These are phyloP conservation scores for Hymenotorrendiella dingleyae DNA, from an alignment of 2,329 filamentous ascomycete species.

Conservation along the genomic window DNA sequence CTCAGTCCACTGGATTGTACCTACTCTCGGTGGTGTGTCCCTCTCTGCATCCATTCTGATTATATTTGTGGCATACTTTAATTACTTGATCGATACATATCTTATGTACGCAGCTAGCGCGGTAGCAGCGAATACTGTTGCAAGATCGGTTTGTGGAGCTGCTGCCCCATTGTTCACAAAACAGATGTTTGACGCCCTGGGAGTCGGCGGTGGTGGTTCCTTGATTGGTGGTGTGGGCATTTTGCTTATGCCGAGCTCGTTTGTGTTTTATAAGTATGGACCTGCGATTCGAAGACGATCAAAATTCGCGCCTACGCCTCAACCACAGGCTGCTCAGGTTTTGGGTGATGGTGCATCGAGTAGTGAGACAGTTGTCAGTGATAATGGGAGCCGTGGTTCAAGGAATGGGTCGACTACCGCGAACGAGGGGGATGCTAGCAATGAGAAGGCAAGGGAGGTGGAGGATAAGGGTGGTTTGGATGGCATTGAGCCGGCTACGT, in stretches of 20 bases:
- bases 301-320: slow-evolving; percentile 25
- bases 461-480: too few relatives aligned
- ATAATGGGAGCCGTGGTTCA: too few relatives aligned
- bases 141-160: slow-evolving; percentile 58
- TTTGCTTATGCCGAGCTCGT: slow-evolving; percentile 25
- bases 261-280: slow-evolving; percentile 29
- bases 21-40: slow-evolving; percentile 38
- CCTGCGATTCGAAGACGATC: slow-evolving; percentile 26
- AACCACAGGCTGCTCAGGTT: too few relatives aligned
- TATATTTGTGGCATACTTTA: slow-evolving; percentile 50
- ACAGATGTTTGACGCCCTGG: slow-evolving; percentile 37
- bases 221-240: slow-evolving; percentile 45
- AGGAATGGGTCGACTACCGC: too few relatives aligned
- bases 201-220: slow-evolving; percentile 46
- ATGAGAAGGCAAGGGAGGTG: too few relatives aligned
- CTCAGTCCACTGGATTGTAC: slow-evolving; percentile 42
- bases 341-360: too few relatives aligned
- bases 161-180: slow-evolving; percentile 56
- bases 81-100: slow-evolving; percentile 44
- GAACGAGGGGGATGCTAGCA: too few relatives aligned
- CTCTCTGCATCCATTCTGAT: slow-evolving; percentile 36
- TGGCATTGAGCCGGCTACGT: too few relatives aligned
- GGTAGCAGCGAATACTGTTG: slow-evolving; percentile 57
- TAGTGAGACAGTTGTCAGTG: too few relatives aligned
- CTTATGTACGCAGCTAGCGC: slow-evolving; percentile 39